These are phyloP conservation scores for Dendryphion nanum DNA, from an alignment of 2,329 filamentous ascomycete genomes.

Conservation along the genomic window DNA sequence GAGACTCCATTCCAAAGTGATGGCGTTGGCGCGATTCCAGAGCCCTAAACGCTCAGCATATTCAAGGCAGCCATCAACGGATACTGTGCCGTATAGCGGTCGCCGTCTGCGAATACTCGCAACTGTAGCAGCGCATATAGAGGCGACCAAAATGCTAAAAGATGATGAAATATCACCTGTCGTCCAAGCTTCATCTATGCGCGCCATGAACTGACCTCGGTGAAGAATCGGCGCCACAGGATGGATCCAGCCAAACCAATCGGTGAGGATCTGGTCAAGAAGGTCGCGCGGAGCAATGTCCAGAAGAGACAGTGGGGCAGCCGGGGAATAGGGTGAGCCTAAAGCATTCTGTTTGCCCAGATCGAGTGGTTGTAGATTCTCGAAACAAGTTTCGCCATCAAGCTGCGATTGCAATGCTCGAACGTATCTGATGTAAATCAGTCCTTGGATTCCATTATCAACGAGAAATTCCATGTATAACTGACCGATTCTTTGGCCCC, in stretches of 20 bases:
- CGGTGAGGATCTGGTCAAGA: constrained; percentile 10
- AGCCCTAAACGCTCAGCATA: constrained; percentile 12
- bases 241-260: constrained; percentile 22
- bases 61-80: constrained; percentile 14
- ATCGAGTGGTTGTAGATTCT: neutral
- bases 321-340: neutral
- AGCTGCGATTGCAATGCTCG: neutral
- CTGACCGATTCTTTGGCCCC: constrained; percentile 17
- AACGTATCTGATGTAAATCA: neutral
- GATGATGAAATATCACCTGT: neutral
- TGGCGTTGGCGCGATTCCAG: constrained; percentile 10
- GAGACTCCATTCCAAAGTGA: constrained; percentile 12
- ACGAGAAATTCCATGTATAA: neutral
- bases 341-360: neutral
- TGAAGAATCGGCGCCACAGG: constrained; percentile 18
- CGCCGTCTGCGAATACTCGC: constrained; percentile 16
- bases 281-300: constrained; percentile 9
- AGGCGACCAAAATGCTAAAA: constrained; percentile 13
- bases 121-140: constrained; percentile 17
- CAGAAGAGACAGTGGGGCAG: neutral
- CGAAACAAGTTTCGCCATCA: neutral
- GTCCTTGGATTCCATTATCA: constrained; percentile 2
- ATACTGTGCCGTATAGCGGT: constrained; percentile 11
- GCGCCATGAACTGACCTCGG: constrained; percentile 7
- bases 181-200: neutral